A percentile compares a stretch with the other conserved stretches of the same genome.
Conservation (phyloP, 176 grass and related monocot genomes). For the Phragmites australis region DNA sequence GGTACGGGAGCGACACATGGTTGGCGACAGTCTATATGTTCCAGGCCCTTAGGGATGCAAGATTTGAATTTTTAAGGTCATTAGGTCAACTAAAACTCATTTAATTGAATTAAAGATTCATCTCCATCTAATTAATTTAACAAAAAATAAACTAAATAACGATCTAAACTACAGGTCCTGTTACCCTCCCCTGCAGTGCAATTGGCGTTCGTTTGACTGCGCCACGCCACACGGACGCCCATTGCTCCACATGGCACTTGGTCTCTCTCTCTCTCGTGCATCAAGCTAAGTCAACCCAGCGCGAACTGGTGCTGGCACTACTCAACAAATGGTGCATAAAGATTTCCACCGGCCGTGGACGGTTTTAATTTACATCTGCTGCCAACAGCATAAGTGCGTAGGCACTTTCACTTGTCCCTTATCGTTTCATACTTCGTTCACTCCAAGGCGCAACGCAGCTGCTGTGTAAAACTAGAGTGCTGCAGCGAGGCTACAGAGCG, state of each 20-base stretch:
- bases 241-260: not conserved
- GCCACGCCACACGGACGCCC: not conserved
- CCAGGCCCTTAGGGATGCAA: not conserved
- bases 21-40: not conserved
- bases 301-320: not conserved
- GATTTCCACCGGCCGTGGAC: slow-evolving; percentile 36
- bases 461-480: not conserved
- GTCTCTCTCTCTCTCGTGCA: not conserved
- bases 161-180: no score
- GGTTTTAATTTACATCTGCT: not conserved
- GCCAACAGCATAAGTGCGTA: not conserved
- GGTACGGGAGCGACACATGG: not conserved
- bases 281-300: not conserved
- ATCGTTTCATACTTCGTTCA: not conserved
- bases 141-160: no score
- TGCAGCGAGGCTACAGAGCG: no score
- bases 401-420: not conserved
- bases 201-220: not conserved
- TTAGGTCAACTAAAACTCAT: no score
- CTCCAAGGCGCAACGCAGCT: not conserved
- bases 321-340: slow-evolving; percentile 25
- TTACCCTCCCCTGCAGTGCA: no score
- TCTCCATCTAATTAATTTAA: no score
- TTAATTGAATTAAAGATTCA: no score
- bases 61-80: no score